Evolutionary conservation across 129 eudicot species (phyloP), one percentile per base, ranked within the genome.

Genomic region (Chrysanthemum lavandulifolium): DNA sequence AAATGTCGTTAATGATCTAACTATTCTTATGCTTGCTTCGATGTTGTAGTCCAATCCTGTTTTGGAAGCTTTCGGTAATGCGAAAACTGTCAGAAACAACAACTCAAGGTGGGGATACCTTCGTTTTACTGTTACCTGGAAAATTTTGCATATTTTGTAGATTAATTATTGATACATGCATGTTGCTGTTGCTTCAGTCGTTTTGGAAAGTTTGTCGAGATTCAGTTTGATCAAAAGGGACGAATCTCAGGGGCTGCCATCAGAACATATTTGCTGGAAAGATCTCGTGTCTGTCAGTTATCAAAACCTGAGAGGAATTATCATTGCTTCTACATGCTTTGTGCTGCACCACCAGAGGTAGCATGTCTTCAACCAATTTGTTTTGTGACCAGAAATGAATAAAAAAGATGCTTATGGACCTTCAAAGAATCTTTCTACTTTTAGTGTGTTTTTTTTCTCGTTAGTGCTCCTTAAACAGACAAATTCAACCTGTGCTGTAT

Each of bases 261-360:
- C 57, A 90, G 99, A 84, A 94, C 99, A 29, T 94, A 94, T 83
- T 80, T 94, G 84, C 78, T 94, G 61, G 99, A 94, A 75, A 81
- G 99, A 63, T 94, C 99, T 73, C 99, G 99, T 67, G 99, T 94
- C 67, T 94, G 99, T 79, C 99, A 94, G 77, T 68, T 90, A 57
- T 94, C 99, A 57, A 96, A 94, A 83, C 99, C 97, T 25, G 98
- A 94, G 75, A 83, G 98, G 71, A 94, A 94, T 78, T 94, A 94
- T 80, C 98, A 94, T 72, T 94, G 99, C 79, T 94, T 94, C 86
- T 94, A 94, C 87, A 88, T 94, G 97, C 99, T 94, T 70, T 94
- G 99, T 84, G 96, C 97, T 65, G 99, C 91, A 62, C 99, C 99
- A 13, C 80, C 83, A 1, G 93, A 90, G 97, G 98, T 94, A 78